These are phyloP conservation scores for Diutina pseudorugosa DNA, from an alignment of 1,139 yeast species.

Conservation along the genomic window DNA sequence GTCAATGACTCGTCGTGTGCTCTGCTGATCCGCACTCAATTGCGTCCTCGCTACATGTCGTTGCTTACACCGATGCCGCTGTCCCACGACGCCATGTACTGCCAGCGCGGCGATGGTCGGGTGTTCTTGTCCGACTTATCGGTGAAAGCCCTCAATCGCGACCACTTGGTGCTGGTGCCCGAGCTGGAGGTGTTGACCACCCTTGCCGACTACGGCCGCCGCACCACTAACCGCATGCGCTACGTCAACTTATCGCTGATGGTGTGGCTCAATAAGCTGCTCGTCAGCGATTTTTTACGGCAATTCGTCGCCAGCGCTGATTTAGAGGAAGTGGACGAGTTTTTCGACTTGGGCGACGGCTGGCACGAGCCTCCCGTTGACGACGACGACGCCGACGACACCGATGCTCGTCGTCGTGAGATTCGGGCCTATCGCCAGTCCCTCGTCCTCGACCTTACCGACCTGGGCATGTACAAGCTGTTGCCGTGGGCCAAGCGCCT, in stretches of 20 bases:
- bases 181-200: constrained; percentile 26
- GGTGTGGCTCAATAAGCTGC: constrained; percentile 33
- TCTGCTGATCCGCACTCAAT: not conserved
- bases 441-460: constrained; percentile 27
- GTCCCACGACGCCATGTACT: not conserved
- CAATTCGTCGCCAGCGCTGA: constrained; percentile 13
- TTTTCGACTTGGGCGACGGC: not conserved
- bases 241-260: constrained; percentile 31
- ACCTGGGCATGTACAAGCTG: constrained; percentile 49
- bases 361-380: constrained; percentile 6
- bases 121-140: constrained; percentile 30
- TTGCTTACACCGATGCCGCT: not conserved
- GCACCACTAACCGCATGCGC: constrained; percentile 11
- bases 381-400: constrained; percentile 5
- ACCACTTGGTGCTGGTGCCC: constrained; percentile 18
- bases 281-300: constrained; percentile 21
- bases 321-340: constrained; percentile 4
- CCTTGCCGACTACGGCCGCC: constrained; percentile 13
- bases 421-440: not conserved
- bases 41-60: not conserved
- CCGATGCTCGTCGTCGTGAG: not conserved
- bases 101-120: constrained; percentile 16
- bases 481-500: constrained; percentile 28
- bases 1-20: too few species aligned
- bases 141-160: constrained; percentile 25